Conservation (phyloP, 2,329 filamentous ascomycete species). For the Colletotrichum chlorophyti region DNA sequence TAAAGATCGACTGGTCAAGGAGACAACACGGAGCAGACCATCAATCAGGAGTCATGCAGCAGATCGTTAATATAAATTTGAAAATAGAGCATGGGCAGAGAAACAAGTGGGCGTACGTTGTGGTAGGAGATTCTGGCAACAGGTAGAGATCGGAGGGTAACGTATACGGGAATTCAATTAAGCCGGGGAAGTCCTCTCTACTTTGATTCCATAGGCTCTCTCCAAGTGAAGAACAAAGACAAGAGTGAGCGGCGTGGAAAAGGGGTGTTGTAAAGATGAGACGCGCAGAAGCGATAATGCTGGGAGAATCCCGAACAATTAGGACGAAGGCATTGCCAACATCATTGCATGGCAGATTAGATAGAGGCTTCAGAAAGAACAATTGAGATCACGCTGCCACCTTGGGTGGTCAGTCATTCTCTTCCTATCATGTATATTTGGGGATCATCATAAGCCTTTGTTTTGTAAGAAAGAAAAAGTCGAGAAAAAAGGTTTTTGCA, state of each 20-base stretch:
- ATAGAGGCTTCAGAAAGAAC: conserved; percentile 68
- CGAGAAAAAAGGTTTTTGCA: conserved; percentile 31
- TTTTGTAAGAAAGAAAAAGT: conserved; percentile 41
- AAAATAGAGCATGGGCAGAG: too few species aligned
- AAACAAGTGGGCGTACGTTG: too few species aligned
- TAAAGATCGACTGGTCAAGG: too few species aligned
- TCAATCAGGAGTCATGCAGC: too few species aligned
- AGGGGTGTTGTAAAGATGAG: conserved; percentile 23
- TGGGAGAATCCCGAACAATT: conserved; percentile 4
- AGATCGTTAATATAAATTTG: too few species aligned
- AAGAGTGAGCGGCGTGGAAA: not conserved
- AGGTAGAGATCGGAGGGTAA: too few species aligned
- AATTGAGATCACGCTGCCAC: conserved; percentile 67
- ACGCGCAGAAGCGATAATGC: conserved; percentile 3
- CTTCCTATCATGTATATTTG: conserved; percentile 70
- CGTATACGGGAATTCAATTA: too few species aligned
- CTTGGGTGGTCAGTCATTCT: conserved; percentile 64
- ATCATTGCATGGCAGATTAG: conserved; percentile 20
- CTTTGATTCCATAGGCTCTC: too few species aligned
- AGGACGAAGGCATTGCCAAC: not conserved
- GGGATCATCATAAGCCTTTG: conserved; percentile 68
- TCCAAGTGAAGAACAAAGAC: too few species aligned
- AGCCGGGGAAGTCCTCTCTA: too few species aligned
- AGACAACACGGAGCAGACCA: too few species aligned
- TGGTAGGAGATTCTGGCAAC: too few species aligned